These are phyloP conservation scores for Tricholoma hemisulphureum DNA, from an alignment of 768 basidiomycete species.

Conservation along the genomic window DNA sequence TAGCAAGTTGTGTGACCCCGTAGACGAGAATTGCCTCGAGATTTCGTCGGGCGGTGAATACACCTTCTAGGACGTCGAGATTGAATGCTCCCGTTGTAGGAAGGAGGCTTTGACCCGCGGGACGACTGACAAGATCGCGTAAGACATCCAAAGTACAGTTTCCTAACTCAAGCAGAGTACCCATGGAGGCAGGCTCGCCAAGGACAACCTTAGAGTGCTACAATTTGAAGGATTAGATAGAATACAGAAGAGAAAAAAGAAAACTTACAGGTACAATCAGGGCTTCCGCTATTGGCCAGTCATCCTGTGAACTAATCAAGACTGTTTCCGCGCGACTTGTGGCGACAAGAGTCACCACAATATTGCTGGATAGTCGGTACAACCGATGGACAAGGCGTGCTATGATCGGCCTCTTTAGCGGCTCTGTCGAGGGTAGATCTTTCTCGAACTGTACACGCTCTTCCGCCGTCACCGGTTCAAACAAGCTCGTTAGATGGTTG, in stretches of 20 bases:
- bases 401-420: conserved; percentile 67
- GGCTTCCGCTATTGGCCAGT: conserved; percentile 70
- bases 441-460: conserved; percentile 71
- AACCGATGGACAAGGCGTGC: conserved; percentile 70
- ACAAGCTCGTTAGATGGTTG: conserved; percentile 76
- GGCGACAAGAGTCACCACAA: conserved; percentile 66
- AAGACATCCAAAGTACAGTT: conserved; percentile 76
- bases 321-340: conserved; percentile 70
- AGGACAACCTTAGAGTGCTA: conserved; percentile 86
- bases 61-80: conserved; percentile 57
- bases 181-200: conserved; percentile 79
- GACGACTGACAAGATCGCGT: conserved; percentile 60
- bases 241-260: neutral
- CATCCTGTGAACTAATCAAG: conserved; percentile 60
- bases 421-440: conserved; percentile 59
- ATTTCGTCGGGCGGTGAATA: conserved; percentile 54
- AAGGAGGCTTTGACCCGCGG: conserved; percentile 54
- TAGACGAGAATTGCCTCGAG: conserved; percentile 71
- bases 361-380: conserved; percentile 66
- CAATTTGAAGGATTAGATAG: conserved; percentile 5
- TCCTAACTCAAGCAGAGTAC: conserved; percentile 83
- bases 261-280: conserved; percentile 69
- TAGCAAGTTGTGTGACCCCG: conserved; percentile 71
- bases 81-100: conserved; percentile 27
- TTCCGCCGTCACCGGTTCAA: conserved; percentile 77